A percentile compares a stretch with the other conserved stretches of the same genome.
Evolutionary conservation across 108 stramenopile species (phyloP).

Genomic region (Schizochytrium sp.): DNA sequence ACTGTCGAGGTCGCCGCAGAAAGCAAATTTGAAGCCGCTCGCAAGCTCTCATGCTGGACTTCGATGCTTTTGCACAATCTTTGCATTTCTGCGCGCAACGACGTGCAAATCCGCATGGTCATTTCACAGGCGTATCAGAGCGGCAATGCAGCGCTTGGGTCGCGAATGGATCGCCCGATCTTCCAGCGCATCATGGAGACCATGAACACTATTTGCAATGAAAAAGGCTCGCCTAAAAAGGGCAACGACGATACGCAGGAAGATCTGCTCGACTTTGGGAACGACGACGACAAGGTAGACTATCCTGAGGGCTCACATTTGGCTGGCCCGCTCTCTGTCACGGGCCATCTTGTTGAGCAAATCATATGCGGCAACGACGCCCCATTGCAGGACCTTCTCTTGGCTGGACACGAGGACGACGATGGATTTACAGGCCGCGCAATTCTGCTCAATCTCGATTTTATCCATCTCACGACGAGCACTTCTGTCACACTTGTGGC

Average conservation of each 20-base stretch:
- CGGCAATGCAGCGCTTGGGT: neutral
- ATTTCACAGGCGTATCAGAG: slow-evolving; percentile 11
- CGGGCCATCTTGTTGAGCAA: neutral
- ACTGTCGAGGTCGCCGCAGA: too few species aligned
- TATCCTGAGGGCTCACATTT: neutral
- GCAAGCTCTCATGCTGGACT: neutral
- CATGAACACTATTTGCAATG: neutral
- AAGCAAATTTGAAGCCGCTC: neutral
- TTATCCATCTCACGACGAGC: neutral
- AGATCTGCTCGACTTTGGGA: neutral
- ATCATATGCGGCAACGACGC: neutral
- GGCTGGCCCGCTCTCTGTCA: neutral
- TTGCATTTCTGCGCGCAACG: neutral
- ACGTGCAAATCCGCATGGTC: slow-evolving; percentile 1
- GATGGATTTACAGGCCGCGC: neutral
- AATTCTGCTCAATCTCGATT: neutral
- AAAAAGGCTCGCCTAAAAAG: neutral
- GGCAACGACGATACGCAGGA: neutral
- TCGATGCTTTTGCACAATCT: neutral
- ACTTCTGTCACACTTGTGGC: neutral
- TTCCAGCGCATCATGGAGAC: neutral
- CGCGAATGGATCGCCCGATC: neutral
- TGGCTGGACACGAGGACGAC: neutral
- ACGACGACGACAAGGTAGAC: neutral
- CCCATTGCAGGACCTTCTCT: neutral